Evolutionary conservation across 805 yeast species (phyloP).

Genomic region (Saccharomycopsis fibuligera): DNA sequence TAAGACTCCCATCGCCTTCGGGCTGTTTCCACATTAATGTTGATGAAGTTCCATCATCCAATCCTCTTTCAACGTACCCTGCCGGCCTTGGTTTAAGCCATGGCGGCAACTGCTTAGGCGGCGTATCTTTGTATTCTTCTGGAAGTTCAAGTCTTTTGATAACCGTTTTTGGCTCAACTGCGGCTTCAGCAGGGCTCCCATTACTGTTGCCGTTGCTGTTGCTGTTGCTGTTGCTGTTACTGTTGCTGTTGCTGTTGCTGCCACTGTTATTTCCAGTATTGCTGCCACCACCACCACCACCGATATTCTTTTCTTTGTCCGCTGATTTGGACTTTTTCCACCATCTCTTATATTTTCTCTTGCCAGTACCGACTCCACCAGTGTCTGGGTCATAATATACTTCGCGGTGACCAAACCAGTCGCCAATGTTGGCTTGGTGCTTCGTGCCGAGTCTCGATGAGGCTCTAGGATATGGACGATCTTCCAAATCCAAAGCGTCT

Average conservation of each 20-base stretch:
- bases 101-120: slow-evolving; percentile 48
- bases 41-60: slow-evolving; percentile 51
- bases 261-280: slow-evolving; percentile 17
- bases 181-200: background rate
- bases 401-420: slow-evolving; percentile 59
- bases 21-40: slow-evolving; percentile 62
- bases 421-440: slow-evolving; percentile 63
- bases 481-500: slow-evolving; percentile 72
- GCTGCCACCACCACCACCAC: slow-evolving; percentile 19
- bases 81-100: slow-evolving; percentile 78
- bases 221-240: background rate
- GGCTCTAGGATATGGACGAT: slow-evolving; percentile 75
- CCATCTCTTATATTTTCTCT: slow-evolving; percentile 16
- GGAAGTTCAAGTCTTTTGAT: slow-evolving; percentile 36
- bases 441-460: slow-evolving; percentile 69
- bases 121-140: slow-evolving; percentile 34
- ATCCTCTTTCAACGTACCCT: slow-evolving; percentile 83
- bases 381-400: slow-evolving; percentile 50
- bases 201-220: slow-evolving; percentile 7
- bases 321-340: background rate
- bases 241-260: slow-evolving; percentile 8
- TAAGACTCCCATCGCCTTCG: slow-evolving; percentile 22
- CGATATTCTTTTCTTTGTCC: slow-evolving; percentile 15
- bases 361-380: slow-evolving; percentile 20
- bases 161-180: slow-evolving; percentile 10